Conservation (phyloP, 768 basidiomycete genomes). For the Austroboletus eburneus region DNA sequence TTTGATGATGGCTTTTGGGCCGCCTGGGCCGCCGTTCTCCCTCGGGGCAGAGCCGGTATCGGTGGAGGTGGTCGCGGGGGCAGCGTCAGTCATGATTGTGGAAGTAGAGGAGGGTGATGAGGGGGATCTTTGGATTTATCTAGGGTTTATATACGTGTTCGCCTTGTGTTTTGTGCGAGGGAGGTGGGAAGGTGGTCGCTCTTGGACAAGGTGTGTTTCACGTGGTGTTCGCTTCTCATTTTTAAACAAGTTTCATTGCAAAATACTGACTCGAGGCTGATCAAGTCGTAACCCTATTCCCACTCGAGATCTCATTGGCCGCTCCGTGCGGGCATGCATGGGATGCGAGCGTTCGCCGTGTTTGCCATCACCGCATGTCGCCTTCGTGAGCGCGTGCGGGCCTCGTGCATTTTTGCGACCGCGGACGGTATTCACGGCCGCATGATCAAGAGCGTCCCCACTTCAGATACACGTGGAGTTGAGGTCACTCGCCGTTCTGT, state of each 20-base stretch:
- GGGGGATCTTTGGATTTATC: neutral
- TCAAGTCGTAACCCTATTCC: neutral
- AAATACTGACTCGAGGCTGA: neutral
- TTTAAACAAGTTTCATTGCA: too few species aligned
- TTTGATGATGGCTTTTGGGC: conserved; percentile 88
- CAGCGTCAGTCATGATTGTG: conserved; percentile 54
- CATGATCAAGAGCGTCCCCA: neutral
- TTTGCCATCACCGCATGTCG: too few species aligned
- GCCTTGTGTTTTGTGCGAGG: conserved; percentile 29
- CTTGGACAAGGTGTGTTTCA: conserved; percentile 17
- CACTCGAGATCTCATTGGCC: neutral
- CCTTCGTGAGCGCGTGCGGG: too few species aligned
- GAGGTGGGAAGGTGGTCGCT: conserved; percentile 9
- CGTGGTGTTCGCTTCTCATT: too few species aligned
- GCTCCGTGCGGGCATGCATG: too few species aligned
- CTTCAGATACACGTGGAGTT: neutral
- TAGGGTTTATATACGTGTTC: conserved; percentile 27
- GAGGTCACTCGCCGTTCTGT: neutral
- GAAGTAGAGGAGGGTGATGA: too few species aligned
- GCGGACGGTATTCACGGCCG: too few species aligned
- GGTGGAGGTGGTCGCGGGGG: conserved; percentile 51
- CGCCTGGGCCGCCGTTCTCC: conserved; percentile 34
- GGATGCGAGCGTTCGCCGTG: too few species aligned
- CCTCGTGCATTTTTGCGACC: too few species aligned
- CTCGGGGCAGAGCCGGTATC: conserved; percentile 45